A percentile compares a stretch with the other conserved stretches of the same genome.
Conservation (phyloP, 192 early-diverging fungal genomes). For the Chytriomyces sp. region DNA sequence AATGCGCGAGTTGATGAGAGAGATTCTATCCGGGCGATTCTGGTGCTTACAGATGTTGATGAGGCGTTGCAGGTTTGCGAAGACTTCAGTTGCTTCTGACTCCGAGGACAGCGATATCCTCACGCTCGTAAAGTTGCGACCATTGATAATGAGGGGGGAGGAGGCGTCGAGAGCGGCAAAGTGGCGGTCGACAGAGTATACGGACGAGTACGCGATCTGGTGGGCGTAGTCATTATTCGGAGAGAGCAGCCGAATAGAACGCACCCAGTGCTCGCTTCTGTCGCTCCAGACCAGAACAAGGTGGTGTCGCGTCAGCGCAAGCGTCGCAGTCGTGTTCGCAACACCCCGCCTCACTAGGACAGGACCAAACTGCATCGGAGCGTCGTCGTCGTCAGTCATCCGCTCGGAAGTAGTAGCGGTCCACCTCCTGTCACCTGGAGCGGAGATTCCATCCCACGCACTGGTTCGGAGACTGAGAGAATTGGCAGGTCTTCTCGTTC, state of each 20-base stretch:
- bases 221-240: no score
- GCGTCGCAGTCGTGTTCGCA: neutral
- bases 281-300: conserved; percentile 4
- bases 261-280: conserved; percentile 8
- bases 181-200: conserved; percentile 77
- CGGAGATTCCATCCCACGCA: no score
- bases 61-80: conserved; percentile 74
- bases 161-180: conserved; percentile 49
- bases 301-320: conserved; percentile 15
- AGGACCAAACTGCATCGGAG: neutral
- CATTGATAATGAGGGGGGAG: conserved; percentile 61
- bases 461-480: no score
- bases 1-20: neutral
- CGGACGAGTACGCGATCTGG: conserved; percentile 83
- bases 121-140: conserved; percentile 82
- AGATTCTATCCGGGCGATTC: neutral
- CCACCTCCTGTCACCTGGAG: no score
- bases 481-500: no score
- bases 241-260: neutral
- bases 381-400: no score
- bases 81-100: conserved; percentile 72
- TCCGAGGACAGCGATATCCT: conserved; percentile 70
- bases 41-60: conserved; percentile 63
- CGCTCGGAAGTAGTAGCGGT: no score
- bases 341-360: conserved; percentile 3